Evolutionary conservation across 352 stramenopile species (phyloP).

Genomic region (Phytophthora hybrid): DNA sequence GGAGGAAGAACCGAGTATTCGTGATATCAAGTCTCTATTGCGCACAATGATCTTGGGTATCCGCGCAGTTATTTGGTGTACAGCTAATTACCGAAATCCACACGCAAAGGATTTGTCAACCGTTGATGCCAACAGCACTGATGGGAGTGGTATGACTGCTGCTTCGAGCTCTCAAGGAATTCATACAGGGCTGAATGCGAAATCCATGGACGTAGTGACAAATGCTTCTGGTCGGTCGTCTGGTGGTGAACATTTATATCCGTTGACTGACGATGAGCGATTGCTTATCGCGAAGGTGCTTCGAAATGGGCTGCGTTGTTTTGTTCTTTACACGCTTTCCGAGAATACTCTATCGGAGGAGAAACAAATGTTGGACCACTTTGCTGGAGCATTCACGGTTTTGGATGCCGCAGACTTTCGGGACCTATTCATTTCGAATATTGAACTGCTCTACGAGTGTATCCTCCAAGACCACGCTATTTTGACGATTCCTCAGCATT

Average conservation of each 20-base stretch:
- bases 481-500: slow-evolving; percentile 95
- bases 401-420: slow-evolving; percentile 96
- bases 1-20: slow-evolving; percentile 84
- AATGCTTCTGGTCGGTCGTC: slow-evolving; percentile 29
- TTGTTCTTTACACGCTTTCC: slow-evolving; percentile 93
- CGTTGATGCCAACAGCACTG: slow-evolving; percentile 65
- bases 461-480: slow-evolving; percentile 95
- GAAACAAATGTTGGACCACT: slow-evolving; percentile 97
- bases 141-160: slow-evolving; percentile 38
- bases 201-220: slow-evolving; percentile 31
- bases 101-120: slow-evolving; percentile 85
- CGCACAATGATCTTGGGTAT: slow-evolving; percentile 98
- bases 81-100: slow-evolving; percentile 93
- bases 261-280: slow-evolving; percentile 94
- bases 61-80: slow-evolving; percentile 98
- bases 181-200: slow-evolving; percentile 22
- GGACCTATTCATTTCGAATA: slow-evolving; percentile 90
- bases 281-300: slow-evolving; percentile 95
- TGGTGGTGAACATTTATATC: slow-evolving; percentile 64
- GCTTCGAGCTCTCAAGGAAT: slow-evolving; percentile 31
- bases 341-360: slow-evolving; percentile 89
- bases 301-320: slow-evolving; percentile 92
- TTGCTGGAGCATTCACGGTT: slow-evolving; percentile 96
- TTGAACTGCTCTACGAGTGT: slow-evolving; percentile 91
- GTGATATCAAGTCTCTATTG: slow-evolving; percentile 94